A percentile compares a stretch with the other conserved stretches of the same genome.
phyloP scores from a whole-genome alignment of 2,329 filamentous ascomycete genomes.

The Aspergillus aculeatinus region DNA sequence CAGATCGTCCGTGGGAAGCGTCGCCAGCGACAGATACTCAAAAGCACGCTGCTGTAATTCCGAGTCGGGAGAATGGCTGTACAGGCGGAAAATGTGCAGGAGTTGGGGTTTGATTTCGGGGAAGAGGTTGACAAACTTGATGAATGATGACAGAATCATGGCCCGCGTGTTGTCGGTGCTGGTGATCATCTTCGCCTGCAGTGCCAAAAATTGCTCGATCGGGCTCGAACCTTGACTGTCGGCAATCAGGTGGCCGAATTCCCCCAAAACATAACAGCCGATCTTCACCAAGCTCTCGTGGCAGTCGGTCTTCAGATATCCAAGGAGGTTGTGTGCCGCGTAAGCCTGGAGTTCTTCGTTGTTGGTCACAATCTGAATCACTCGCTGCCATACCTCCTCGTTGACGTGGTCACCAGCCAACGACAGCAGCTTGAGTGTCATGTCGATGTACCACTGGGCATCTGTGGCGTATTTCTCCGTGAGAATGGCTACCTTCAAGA shows the following conservation, averaged over 20 bases:
- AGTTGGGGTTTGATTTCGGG: slow-evolving; percentile 97
- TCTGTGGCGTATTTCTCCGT: slow-evolving; percentile 99
- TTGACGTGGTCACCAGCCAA: slow-evolving; percentile 98
- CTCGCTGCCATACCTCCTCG: slow-evolving; percentile 98
- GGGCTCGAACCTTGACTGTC: slow-evolving; percentile 90
- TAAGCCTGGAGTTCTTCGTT: slow-evolving; percentile 98
- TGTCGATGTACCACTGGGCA: slow-evolving; percentile 99
- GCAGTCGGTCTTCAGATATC: slow-evolving; percentile 89
- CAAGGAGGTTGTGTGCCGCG: slow-evolving; percentile 86
- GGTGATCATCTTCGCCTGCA: slow-evolving; percentile 84
- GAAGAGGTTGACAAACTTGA: slow-evolving; percentile 98
- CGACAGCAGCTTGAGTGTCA: slow-evolving; percentile 87
- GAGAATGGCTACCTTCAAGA: slow-evolving; percentile 95
- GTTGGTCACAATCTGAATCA: slow-evolving; percentile 98
- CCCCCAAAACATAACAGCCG: slow-evolving; percentile 89
- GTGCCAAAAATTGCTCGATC: slow-evolving; percentile 92
- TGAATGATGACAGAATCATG: slow-evolving; percentile 90
- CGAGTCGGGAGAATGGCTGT: slow-evolving; percentile 91
- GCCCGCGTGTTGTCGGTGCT: slow-evolving; percentile 87
- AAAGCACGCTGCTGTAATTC: slow-evolving; percentile 95
- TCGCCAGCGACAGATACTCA: slow-evolving; percentile 86
- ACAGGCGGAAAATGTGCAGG: slow-evolving; percentile 82
- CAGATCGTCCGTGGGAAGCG: slow-evolving; percentile 82
- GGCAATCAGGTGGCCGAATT: slow-evolving; percentile 95
- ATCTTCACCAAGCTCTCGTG: slow-evolving; percentile 98